Evolutionary conservation across 257 asterid species (phyloP), one percentile per base, ranked within the genome.

Genomic region (Asclepias syriaca): DNA sequence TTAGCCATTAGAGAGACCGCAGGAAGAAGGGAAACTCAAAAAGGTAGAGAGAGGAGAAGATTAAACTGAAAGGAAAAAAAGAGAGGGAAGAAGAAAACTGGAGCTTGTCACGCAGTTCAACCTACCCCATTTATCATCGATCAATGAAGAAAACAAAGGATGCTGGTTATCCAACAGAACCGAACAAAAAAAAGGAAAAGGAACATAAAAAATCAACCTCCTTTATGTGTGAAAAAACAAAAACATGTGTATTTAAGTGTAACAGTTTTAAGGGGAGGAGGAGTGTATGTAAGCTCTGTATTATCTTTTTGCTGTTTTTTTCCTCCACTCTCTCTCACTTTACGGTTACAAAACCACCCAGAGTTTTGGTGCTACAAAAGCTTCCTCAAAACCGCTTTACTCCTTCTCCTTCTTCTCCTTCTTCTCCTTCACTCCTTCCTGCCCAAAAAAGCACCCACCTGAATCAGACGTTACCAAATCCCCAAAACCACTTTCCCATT

Each of bases 301-400:
- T 2, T n/a, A 3, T 11, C 60, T 46, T 50, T 72, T 71, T 73
- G 34, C 54, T 32, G 54, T 72, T 82, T 83, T 79, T 77, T 64
- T 71, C 43, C 1, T 22, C 68, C 2, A 12, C 48, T 43, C 75
- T 77, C 89, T 81, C 87, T 75, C 87, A 77, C 93, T 84, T 85
- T 82, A 85, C 93, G 80, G 96, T 90, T 90, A 88, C 91, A 82
- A 90, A 81, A 84, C 95, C 86, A 77, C 88, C 77, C 75, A 82
- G 27, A 68, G 68, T 80, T 82, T 66, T 76, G 24, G 58, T 61
- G 5, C 48, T 15, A 16, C 3, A 34, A 34, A 34, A 9, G 46
- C 27, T 63, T 72, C 57, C 73, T 16, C 22, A 74, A 77, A 69
- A 69, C 66, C 71, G 43, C 61, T 40, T 54, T 37, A 18, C 1